Evolutionary conservation across 495 filamentous ascomycete species (phyloP), one percentile per base, ranked within the genome.

Genomic region (Neurospora discreta): DNA sequence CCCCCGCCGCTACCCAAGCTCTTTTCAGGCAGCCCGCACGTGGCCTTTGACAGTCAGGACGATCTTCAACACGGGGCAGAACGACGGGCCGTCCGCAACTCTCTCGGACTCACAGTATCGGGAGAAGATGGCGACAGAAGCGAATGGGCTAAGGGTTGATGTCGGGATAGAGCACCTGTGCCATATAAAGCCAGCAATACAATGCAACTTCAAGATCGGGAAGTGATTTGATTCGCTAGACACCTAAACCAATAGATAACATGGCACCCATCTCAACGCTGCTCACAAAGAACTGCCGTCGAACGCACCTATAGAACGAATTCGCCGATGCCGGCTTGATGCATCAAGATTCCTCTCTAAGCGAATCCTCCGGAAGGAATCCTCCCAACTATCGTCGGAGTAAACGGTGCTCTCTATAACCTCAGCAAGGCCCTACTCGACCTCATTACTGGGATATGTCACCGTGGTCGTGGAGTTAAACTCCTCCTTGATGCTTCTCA

Each of bases 401-500:
- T 23, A 52, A 23, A 52, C 20, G n/a, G 10, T 23, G 44, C 10
- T 30, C 23, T 58, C 20, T 11, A 15, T 15, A 26, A 58, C 10
- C 26, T 65, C 23, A 65, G 3, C 1, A 18, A 65, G 26, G 23
- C 5, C 52, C 15, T 65, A 65, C 30, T 65, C 52, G 23, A 79
- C 75, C 77, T 90, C 86, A 74, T 97, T 97, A 82, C 92, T 95
- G 30, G 92, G 92, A 81, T 97, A 97, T 65, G 75, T 82, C 70
- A 97, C 93, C 79, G 85, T 85, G 69, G 84, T 84, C 40, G 88
- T 90, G 1, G 88, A 84, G 72, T 85, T 80, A 74, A 94, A 97
- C 85, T 97, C 93, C 88, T 97, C 93, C 88, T 97, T 97, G 76
- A 97, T 90, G 52, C 91, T 92, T 74, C 93, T 85, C 81, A 90